Evolutionary conservation across 441 rosid genomes (phyloP).

Genomic region (Pelargonium citronellum): DNA sequence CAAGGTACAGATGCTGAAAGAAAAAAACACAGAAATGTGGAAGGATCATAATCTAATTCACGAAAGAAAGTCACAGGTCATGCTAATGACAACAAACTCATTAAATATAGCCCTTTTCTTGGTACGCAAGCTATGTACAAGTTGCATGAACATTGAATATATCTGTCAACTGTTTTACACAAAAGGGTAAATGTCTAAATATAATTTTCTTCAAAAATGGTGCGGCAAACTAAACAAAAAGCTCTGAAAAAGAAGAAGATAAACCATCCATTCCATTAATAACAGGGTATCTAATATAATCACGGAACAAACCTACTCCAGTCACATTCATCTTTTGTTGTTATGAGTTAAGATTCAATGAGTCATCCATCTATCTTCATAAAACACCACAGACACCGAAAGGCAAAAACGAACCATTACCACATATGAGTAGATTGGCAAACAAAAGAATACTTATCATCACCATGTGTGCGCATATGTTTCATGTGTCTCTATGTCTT

Average conservation of each 20-base stretch:
- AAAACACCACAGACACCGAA: constrained; percentile 2
- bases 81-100: constrained; percentile 6
- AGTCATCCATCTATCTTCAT: background rate
- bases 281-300: constrained; percentile 6
- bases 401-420: constrained; percentile 4
- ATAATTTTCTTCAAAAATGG: background rate
- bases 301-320: background rate
- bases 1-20: background rate
- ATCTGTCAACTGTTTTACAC: constrained; percentile 1
- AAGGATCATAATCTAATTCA: constrained; percentile 4
- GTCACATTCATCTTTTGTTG: constrained; percentile 3
- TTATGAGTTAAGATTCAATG: background rate
- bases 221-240: constrained; percentile 1
- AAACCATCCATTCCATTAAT: background rate
- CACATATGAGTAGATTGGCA: background rate
- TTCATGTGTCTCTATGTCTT: constrained; percentile 6
- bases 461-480: constrained; percentile 7
- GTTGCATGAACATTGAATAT: constrained; percentile 1
- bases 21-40: background rate
- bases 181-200: constrained; percentile 4
- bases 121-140: background rate
- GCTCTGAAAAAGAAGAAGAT: background rate
- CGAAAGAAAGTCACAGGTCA: constrained; percentile 1
- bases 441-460: background rate
- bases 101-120: background rate